Evolutionary conservation across 495 filamentous ascomycete genomes (phyloP), one percentile per base, ranked within the genome.

Genomic region (Opeltia flavorubescens): DNA sequence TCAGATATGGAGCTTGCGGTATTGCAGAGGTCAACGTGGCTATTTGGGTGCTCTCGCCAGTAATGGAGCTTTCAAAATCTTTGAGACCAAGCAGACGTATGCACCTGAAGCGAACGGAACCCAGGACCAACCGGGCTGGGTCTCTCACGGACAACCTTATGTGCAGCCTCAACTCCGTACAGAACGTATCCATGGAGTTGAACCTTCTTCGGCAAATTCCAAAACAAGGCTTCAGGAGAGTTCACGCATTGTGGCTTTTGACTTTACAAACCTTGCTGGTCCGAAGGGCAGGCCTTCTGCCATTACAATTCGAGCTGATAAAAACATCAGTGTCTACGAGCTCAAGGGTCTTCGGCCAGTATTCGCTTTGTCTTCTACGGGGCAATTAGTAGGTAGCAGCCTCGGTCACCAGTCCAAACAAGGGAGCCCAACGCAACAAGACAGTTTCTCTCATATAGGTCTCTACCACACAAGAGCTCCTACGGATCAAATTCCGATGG

Each of bases 231-330:
- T 62, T 60, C 46, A 70, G 56, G 65, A 78, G 62, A 66, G 73
- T 8, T 71, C 81, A 34, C 73, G 80, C 13, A 76, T 95, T 26
- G 81, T 91, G 0, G 83, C 83, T 1, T 95, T 94, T 59, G 89
- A 95, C 56, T 94, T 86, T 69, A 68, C 93, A 45, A 84, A 55
- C 57, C 74, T 69, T 63, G 78, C 74, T 64, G 38, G 70, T 1
- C 64, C 73, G 7, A 63, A 79, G 34, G 79, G 78, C 7, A 55
- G 30, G 41, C 77, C 83, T 18, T 75, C 77, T 40, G 70, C 77
- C 28, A 65, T 94, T 50, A 77, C 80, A 4, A 63, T 89, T 13
- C 72, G 80, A 38, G 79, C 77, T 4, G 78, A 77, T 57, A 78
- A 82, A n/a, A 60, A 67, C 2, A 70, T 88, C 38, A 77, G 77